These are phyloP conservation scores for Cephaloascus albidus DNA, from an alignment of 805 yeast genomes.

Conservation along the genomic window DNA sequence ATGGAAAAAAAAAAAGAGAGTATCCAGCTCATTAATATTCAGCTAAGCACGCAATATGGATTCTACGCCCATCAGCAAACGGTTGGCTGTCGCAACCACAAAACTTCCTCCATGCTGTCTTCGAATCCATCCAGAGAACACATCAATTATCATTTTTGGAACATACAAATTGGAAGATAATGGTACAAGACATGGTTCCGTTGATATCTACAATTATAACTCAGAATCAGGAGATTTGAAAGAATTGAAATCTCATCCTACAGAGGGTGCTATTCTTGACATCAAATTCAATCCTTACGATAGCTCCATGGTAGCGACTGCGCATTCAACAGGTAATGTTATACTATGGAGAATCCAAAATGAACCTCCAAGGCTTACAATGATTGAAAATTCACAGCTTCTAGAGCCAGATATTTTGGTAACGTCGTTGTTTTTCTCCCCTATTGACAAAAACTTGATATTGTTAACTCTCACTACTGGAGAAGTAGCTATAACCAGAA, in stretches of 20 bases:
- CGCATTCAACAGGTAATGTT: slow-evolving; percentile 76
- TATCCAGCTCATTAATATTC: too few species aligned
- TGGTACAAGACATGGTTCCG: slow-evolving; percentile 56
- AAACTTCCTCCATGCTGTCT: slow-evolving; percentile 80
- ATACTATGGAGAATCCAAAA: slow-evolving; percentile 43
- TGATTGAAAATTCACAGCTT: slow-evolving; percentile 27
- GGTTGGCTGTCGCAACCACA: slow-evolving; percentile 27
- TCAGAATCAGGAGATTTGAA: slow-evolving; percentile 8
- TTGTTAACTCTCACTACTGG: slow-evolving; percentile 67
- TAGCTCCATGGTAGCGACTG: slow-evolving; percentile 39
- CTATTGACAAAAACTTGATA: slow-evolving; percentile 23
- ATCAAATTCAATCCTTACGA: slow-evolving; percentile 57
- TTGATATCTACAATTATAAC: slow-evolving; percentile 28
- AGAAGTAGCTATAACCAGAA: slow-evolving; percentile 33
- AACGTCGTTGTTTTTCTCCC: slow-evolving; percentile 57
- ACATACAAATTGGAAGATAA: slow-evolving; percentile 66
- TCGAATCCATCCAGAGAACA: slow-evolving; percentile 43
- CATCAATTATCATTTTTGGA: slow-evolving; percentile 50
- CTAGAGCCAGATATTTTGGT: slow-evolving; percentile 43
- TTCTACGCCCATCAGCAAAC: slow-evolving; percentile 6
- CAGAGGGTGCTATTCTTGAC: slow-evolving; percentile 68
- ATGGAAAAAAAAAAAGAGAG: too few species aligned
- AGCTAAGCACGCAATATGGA: too few species aligned
- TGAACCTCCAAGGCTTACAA: slow-evolving; percentile 9
- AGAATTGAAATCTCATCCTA: slow-evolving; percentile 15